A percentile compares a stretch with the other conserved stretches of the same genome.
phyloP scores from a whole-genome alignment of 225 moss, liverwort and hornwort genomes.

The Bryoerythrophyllum caledonicum region DNA sequence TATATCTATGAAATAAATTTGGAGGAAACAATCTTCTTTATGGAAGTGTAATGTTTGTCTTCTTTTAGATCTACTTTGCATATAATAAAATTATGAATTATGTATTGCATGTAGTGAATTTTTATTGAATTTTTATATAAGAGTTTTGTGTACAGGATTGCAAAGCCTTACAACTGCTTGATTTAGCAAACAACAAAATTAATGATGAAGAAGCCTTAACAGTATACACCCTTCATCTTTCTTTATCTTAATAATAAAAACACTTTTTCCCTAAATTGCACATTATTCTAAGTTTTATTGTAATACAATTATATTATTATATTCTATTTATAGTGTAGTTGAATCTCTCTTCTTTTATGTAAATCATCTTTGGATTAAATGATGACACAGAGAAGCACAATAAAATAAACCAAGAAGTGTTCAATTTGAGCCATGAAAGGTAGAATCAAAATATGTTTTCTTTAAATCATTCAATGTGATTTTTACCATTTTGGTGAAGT shows the following conservation, averaged over 20 bases:
- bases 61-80: no score
- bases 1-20: slow-evolving; percentile 7
- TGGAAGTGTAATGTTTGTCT: not conserved
- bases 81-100: not conserved
- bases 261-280: not conserved
- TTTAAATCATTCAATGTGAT: no score
- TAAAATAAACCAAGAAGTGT: no score
- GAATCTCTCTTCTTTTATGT: no score
- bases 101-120: not conserved
- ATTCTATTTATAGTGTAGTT: no score
- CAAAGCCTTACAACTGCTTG: slow-evolving; percentile 57
- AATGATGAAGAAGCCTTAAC: slow-evolving; percentile 52
- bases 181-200: slow-evolving; percentile 74
- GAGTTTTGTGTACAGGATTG: slow-evolving; percentile 45
- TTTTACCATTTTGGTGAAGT: no score
- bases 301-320: no score
- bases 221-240: not conserved
- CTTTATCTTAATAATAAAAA: not conserved
- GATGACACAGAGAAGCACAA: no score
- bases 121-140: not conserved
- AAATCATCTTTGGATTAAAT: not conserved
- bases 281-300: not conserved
- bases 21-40: not conserved
- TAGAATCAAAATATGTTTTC: no score
- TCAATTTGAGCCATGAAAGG: no score